Base-by-base conservation (phyloP, 2,329 filamentous ascomycete genomes). In the Monosporascus cannonballus region DNA sequence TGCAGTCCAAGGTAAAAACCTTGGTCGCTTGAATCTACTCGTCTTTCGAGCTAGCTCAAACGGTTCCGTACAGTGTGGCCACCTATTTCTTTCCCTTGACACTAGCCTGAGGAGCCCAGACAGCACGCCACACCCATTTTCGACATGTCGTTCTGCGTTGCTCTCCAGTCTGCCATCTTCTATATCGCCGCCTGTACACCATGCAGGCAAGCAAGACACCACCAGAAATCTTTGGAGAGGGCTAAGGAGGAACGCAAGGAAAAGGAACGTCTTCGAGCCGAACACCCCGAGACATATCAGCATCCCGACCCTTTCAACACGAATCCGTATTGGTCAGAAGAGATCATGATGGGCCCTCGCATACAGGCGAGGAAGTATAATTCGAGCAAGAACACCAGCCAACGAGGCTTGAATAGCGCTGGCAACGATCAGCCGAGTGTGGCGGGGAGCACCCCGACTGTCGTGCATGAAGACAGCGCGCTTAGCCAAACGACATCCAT, bases 321-420 rank as follows among this genome's bases (percentile, higher is more conserved):
- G 27, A 96, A 96, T 64, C 86, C 87, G 14, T 90, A 89, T 71
- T 96, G 92, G 92, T 76, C 80, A 34, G 88, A 94, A 65, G 92
- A 96, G 70, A 95, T 96, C 59, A 78, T 77, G 56, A 79, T 92
- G 71, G 92, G 92, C 0, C 92, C 92, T 2, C 59, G 62, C 30
- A 54, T 62, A 47, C 50, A 59, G 84, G 82, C 85, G 34, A 85
- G 85, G 63, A 79, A 85, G 68, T 71, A 79, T 54, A 69, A 70
- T 53, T 72, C 65, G 59, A 81, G 70, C 71, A 83, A 78, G 71
- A 83, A 75, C 64, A 74, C 72, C 48, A 84, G 80, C 62, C 78
- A 85, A 58, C 76, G 83, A 49, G 79, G 80, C 18, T 70, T 87
- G 56, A 81, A 80, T 57, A 80, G 80, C 58, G 69, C 80, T 52